Conservation (phyloP, 768 basidiomycete species). For the Pulveroboletus sp. region DNA sequence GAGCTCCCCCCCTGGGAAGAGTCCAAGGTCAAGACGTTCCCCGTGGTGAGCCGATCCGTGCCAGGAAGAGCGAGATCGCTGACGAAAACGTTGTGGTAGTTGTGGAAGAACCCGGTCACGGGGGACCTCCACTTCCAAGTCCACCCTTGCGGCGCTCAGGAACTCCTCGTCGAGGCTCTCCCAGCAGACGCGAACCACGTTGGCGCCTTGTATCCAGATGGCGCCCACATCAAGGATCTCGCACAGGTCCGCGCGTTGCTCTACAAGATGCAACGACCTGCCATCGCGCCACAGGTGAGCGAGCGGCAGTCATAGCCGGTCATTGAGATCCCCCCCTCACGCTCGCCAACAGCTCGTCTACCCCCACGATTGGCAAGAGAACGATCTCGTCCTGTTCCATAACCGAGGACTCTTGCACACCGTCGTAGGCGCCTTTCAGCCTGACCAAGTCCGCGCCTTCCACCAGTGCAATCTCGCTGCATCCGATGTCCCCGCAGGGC, state of each 20-base stretch:
- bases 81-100: constrained; percentile 33
- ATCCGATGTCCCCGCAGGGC: constrained; percentile 46
- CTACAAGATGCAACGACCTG: constrained; percentile 86
- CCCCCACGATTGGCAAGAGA: constrained; percentile 79
- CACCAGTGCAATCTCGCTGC: constrained; percentile 60
- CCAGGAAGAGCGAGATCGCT: not conserved
- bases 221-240: constrained; percentile 70
- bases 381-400: constrained; percentile 67
- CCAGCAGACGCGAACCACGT: constrained; percentile 54
- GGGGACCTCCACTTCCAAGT: constrained; percentile 83
- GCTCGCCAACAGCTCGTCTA: constrained; percentile 54
- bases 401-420: constrained; percentile 67
- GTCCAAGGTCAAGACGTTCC: constrained; percentile 65
- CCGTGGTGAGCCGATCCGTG: constrained; percentile 42
- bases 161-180: constrained; percentile 70
- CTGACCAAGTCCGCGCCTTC: constrained; percentile 46
- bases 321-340: not conserved
- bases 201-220: constrained; percentile 78
- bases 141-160: constrained; percentile 71
- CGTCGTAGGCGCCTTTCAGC: constrained; percentile 61
- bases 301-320: not conserved
- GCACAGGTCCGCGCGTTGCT: constrained; percentile 66
- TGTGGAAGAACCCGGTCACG: constrained; percentile 92
- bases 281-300: constrained; percentile 69
- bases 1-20: constrained; percentile 85